Evolutionary conservation across 768 basidiomycete genomes (phyloP), one percentile per base, ranked within the genome.

Genomic region (Solioccasus polychromus): DNA sequence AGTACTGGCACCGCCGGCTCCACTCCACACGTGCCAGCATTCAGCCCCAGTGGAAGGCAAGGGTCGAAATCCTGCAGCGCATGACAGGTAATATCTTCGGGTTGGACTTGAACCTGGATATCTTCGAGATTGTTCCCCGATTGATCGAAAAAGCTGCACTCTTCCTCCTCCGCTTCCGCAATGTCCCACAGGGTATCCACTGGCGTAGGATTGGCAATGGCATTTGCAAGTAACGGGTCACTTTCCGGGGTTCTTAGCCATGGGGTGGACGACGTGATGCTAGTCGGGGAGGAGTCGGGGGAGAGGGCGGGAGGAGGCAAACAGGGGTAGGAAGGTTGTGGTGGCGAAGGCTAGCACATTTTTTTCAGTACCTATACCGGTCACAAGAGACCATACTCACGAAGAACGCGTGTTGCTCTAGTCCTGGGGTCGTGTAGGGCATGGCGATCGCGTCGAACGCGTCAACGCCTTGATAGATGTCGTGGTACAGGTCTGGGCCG

Each of bases 271-370:
- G 60, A 63, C n/a, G 47, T 48, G 25, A 47, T 31, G 14, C 60
- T 60, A 3, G 30, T 39, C 0, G 63, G 63, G 1, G 63, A 64
- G 2, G 39, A 37, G 18, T 67, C 63, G 0, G 60, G 64, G 6
- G 64, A 66, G 10, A 63, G 48, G 0, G 38, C 47, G 0, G 62
- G 55, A 17, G 49, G 60, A 12, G 38, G 31, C 6, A 48, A 9
- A 12, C 9, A 26, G 5, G 47, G 9, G 8, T 40, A 42, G 3
- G 44, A 28, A 12, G 30, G 4, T 1, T 26, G 24, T 5, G 42
- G 34, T 0, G 29, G 19, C 15, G 43, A 34, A 3, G 15, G 14
- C 58, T 59, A 31, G 35, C 19, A 8, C 28, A 23, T 31, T 8
- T n/a, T 47, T 14, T 53, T n/a, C 12, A 46, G 15, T n/a, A 40